These are phyloP conservation scores for Sordaria brevicollis DNA, from an alignment of 495 filamentous ascomycete genomes.

Conservation along the genomic window DNA sequence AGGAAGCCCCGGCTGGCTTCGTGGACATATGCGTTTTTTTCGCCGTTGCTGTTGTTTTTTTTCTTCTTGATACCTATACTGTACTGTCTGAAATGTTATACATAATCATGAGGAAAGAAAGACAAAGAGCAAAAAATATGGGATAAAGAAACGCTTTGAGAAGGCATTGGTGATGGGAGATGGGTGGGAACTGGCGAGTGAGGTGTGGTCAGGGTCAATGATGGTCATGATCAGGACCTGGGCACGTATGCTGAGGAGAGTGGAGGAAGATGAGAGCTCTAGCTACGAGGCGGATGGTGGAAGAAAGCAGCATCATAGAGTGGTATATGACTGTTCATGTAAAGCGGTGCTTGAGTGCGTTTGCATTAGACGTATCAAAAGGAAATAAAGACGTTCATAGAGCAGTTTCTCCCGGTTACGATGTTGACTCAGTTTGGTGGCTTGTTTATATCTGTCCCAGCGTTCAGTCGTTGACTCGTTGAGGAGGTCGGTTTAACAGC, in stretches of 20 bases:
- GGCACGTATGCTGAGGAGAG: background rate
- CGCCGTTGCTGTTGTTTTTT: background rate
- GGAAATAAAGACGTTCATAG: background rate
- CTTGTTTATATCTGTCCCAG: background rate
- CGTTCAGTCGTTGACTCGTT: no score
- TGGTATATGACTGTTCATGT: background rate
- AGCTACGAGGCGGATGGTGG: background rate
- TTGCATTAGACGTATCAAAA: background rate
- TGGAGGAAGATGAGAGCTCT: background rate
- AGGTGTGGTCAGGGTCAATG: background rate
- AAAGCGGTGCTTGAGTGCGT: background rate
- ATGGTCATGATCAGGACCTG: background rate
- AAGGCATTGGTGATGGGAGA: background rate
- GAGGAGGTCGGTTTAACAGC: background rate
- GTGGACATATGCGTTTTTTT: background rate
- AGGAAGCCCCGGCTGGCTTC: background rate
- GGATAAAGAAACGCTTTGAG: conserved; percentile 6
- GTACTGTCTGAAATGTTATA: background rate
- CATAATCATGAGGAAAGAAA: background rate
- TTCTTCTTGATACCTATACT: background rate
- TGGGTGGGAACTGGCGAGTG: background rate
- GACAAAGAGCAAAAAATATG: background rate
- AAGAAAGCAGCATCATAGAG: background rate
- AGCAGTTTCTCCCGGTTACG: background rate
- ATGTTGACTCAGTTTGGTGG: background rate